A percentile compares a stretch with the other conserved stretches of the same genome.
Evolutionary conservation across 2,329 filamentous ascomycete genomes (phyloP).

Genomic region (Pyrenophora teres): DNA sequence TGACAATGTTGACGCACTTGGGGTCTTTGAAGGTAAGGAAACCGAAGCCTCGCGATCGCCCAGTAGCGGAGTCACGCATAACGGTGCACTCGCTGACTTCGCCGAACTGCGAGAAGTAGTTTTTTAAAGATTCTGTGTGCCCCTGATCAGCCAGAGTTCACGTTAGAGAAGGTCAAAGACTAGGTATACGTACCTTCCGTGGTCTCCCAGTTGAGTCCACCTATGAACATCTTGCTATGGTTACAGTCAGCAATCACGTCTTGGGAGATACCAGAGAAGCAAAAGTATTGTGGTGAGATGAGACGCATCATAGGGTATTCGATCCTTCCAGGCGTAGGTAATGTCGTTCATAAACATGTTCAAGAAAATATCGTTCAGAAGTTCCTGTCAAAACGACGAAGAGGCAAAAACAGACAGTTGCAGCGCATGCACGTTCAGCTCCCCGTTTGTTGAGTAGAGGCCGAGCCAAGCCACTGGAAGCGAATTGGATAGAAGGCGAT

Average conservation of each 20-base stretch:
- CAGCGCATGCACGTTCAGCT: not conserved
- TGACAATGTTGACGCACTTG: slow-evolving; percentile 97
- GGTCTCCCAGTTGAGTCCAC: slow-evolving; percentile 98
- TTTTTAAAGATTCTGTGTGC: slow-evolving; percentile 81
- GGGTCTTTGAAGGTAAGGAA: slow-evolving; percentile 98
- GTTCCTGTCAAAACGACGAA: not conserved
- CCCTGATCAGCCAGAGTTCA: not conserved
- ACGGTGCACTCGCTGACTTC: slow-evolving; percentile 98
- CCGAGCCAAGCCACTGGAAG: too few species aligned
- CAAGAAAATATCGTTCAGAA: not conserved
- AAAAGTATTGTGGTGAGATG: not conserved
- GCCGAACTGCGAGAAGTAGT: slow-evolving; percentile 97
- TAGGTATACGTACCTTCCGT: slow-evolving; percentile 78
- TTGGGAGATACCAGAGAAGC: not conserved
- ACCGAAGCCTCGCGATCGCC: slow-evolving; percentile 91
- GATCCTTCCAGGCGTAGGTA: not conserved
- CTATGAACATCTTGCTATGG: slow-evolving; percentile 97
- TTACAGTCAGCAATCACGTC: slow-evolving; percentile 23
- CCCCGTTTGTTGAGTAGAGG: not conserved
- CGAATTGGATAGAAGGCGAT: not conserved
- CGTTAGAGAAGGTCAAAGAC: not conserved
- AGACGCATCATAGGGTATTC: slow-evolving; percentile 19
- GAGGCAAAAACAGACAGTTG: not conserved
- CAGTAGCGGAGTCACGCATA: slow-evolving; percentile 96
- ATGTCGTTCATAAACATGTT: not conserved